Conservation (phyloP, 2,329 filamentous ascomycete species). For the Hypoxylon sp. region DNA sequence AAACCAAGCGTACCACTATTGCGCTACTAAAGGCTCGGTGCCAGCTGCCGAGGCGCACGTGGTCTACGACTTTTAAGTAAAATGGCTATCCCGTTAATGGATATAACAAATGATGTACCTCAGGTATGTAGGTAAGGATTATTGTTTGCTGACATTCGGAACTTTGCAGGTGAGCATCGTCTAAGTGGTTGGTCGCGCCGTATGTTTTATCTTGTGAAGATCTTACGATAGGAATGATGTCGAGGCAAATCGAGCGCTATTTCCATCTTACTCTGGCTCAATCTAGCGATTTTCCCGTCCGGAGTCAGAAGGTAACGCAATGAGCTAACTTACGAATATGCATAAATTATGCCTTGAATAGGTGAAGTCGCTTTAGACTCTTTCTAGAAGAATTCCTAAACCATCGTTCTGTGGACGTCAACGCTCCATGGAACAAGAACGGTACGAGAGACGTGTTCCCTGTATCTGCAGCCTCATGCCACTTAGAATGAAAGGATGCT, state of each 20-base stretch:
- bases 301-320: not conserved
- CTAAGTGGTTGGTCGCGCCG: not conserved
- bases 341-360: not conserved
- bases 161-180: not conserved
- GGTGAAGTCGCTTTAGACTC: slow-evolving; percentile 36
- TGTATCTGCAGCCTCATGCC: slow-evolving; percentile 2
- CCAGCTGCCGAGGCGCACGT: slow-evolving; percentile 4
- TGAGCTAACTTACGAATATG: not conserved
- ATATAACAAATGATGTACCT: slow-evolving; percentile 8
- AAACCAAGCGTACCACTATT: slow-evolving; percentile 30
- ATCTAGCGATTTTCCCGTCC: not conserved
- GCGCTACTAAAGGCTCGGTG: slow-evolving; percentile 21
- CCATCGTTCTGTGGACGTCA: slow-evolving; percentile 17
- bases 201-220: not conserved
- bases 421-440: slow-evolving; percentile 1
- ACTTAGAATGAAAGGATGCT: slow-evolving; percentile 1
- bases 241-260: not conserved
- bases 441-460: not conserved
- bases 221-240: not conserved
- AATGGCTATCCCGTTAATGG: slow-evolving; percentile 1
- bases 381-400: slow-evolving; percentile 26
- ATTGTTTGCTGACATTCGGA: slow-evolving; percentile 3
- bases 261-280: not conserved
- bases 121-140: not conserved
- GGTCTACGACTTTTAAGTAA: not conserved